Conservation (phyloP, 495 filamentous ascomycete genomes). For the Penicillium parvum region DNA sequence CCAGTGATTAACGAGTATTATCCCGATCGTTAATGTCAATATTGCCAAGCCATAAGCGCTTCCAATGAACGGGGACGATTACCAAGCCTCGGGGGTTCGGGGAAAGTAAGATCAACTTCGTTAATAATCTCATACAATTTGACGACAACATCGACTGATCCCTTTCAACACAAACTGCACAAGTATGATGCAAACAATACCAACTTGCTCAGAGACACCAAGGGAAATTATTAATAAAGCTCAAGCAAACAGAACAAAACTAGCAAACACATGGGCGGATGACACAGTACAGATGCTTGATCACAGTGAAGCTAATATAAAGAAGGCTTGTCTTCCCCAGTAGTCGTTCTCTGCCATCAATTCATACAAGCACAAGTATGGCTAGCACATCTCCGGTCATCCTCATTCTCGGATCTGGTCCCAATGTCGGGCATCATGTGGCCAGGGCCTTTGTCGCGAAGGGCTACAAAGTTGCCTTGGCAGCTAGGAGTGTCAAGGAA, state of each 20-base stretch:
- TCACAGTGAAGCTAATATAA: constrained; percentile 1
- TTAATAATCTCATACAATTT: background rate
- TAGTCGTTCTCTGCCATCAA: background rate
- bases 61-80: background rate
- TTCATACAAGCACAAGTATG: too few species aligned
- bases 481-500: constrained; percentile 27
- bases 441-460: constrained; percentile 37
- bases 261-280: background rate
- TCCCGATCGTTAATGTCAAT: background rate
- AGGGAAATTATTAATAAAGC: background rate
- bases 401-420: constrained; percentile 43
- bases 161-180: background rate
- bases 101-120: background rate
- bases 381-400: constrained; percentile 20
- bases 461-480: constrained; percentile 31
- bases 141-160: background rate
- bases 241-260: constrained; percentile 1
- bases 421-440: constrained; percentile 35
- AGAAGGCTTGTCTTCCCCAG: background rate
- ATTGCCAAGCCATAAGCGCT: background rate
- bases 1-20: background rate
- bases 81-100: background rate
- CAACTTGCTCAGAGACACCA: background rate
- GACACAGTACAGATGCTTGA: background rate
- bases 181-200: background rate